Evolutionary conservation across 306 rosid species (phyloP).

Genomic region (Citrullus mucosospermus): DNA sequence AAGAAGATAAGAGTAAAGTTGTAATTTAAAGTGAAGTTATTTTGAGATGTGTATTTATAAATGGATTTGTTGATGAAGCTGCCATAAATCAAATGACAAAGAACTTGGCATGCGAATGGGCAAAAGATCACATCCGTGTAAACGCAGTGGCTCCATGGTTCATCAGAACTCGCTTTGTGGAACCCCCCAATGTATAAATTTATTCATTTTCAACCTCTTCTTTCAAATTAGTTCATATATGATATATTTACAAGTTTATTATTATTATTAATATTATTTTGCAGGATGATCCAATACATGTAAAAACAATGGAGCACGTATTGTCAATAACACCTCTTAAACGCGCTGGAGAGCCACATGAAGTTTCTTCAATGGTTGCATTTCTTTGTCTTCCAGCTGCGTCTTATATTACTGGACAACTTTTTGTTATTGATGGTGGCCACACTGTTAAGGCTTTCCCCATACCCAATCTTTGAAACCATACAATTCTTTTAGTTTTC

Average conservation of each 20-base stretch:
- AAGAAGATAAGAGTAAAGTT: too few relatives aligned
- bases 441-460: constrained; percentile 16
- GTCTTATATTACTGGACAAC: constrained; percentile 46
- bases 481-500: too few relatives aligned
- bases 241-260: background rate
- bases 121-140: constrained; percentile 42
- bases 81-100: constrained; percentile 51
- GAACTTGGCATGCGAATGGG: constrained; percentile 69
- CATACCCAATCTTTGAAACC: background rate
- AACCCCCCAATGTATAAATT: background rate
- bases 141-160: constrained; percentile 48
- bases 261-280: background rate
- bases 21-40: too few relatives aligned
- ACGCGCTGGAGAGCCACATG: constrained; percentile 28
- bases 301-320: background rate
- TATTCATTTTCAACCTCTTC: background rate
- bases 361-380: constrained; percentile 37
- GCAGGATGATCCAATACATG: background rate
- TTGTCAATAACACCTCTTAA: constrained; percentile 16
- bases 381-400: constrained; percentile 60
- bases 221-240: background rate
- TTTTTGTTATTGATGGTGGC: constrained; percentile 44
- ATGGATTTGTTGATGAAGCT: constrained; percentile 16
- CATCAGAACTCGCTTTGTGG: constrained; percentile 8
- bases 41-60: background rate